phyloP scores from a whole-genome alignment of 1,284 basidiomycete species.

The Schizopora paradoxa region DNA sequence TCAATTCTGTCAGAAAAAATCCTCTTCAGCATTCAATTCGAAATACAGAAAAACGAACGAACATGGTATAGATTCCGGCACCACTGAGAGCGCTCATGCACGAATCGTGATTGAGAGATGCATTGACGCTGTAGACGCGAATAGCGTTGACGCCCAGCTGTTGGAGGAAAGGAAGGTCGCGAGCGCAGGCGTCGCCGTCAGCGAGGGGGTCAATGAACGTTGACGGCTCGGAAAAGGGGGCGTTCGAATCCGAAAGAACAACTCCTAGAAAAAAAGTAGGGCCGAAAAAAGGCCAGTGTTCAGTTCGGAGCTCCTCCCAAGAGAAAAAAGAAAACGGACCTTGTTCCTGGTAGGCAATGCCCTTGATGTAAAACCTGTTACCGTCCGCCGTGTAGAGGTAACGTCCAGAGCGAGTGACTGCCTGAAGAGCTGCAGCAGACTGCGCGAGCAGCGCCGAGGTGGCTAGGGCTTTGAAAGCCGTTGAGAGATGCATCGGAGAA shows the following conservation, averaged over 20 bases:
- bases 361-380: slow-evolving; percentile 85
- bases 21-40: slow-evolving; percentile 13
- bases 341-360: slow-evolving; percentile 86
- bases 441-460: slow-evolving; percentile 28
- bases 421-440: slow-evolving; percentile 49
- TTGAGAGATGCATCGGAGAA: slow-evolving; percentile 8
- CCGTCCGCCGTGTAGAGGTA: slow-evolving; percentile 77
- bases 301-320: slow-evolving; percentile 1
- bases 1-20: slow-evolving; percentile 56
- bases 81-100: slow-evolving; percentile 78
- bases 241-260: slow-evolving; percentile 39
- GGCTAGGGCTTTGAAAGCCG: neutral
- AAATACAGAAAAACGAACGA: slow-evolving; percentile 24
- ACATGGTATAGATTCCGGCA: slow-evolving; percentile 88
- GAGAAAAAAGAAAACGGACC: slow-evolving; percentile 40
- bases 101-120: slow-evolving; percentile 74
- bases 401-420: slow-evolving; percentile 60
- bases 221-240: slow-evolving; percentile 75
- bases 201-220: slow-evolving; percentile 76
- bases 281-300: too few relatives aligned
- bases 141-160: slow-evolving; percentile 69
- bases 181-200: slow-evolving; percentile 59
- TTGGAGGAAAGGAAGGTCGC: slow-evolving; percentile 76
- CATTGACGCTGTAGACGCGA: slow-evolving; percentile 82
- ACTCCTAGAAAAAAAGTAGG: slow-evolving; percentile 18